Percentiles rank a stretch among this genome's conserved stretches.
Conservation (phyloP, 352 stramenopile species). For the Globisporangium rhizosaccharum region DNA sequence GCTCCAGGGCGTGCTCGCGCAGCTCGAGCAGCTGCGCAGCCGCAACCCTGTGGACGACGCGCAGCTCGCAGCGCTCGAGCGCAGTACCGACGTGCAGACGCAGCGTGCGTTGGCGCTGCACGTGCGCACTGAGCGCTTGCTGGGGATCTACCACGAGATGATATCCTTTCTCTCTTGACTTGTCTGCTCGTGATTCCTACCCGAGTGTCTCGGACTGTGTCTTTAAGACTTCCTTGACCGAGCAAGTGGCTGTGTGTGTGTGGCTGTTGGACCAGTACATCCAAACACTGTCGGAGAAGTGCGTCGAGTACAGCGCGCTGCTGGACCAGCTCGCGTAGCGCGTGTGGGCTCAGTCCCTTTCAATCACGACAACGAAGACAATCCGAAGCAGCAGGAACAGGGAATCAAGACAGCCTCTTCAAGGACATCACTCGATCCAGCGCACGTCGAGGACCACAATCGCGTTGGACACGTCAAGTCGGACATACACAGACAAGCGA, state of each 20-base stretch:
- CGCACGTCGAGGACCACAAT: too few species aligned
- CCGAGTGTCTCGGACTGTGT: not conserved
- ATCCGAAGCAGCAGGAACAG: too few species aligned
- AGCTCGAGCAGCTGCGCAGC: conserved; percentile 29
- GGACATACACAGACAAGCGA: too few species aligned
- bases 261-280: conserved; percentile 16
- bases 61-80: conserved; percentile 30
- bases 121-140: conserved; percentile 38
- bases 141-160: conserved; percentile 61
- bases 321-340: conserved; percentile 35
- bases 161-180: conserved; percentile 22
- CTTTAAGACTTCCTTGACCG: conserved; percentile 10
- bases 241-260: not conserved
- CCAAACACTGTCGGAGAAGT: conserved; percentile 65
- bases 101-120: conserved; percentile 46
- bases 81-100: conserved; percentile 21
- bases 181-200: not conserved
- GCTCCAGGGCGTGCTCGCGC: conserved; percentile 35
- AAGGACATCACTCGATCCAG: too few species aligned
- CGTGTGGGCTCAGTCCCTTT: too few species aligned
- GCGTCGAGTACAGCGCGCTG: conserved; percentile 52
- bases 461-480: too few species aligned
- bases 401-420: too few species aligned
- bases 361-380: too few species aligned
- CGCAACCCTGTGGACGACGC: conserved; percentile 14